Conservation (phyloP, 768 basidiomycete genomes). For the Clavulina sp. region DNA sequence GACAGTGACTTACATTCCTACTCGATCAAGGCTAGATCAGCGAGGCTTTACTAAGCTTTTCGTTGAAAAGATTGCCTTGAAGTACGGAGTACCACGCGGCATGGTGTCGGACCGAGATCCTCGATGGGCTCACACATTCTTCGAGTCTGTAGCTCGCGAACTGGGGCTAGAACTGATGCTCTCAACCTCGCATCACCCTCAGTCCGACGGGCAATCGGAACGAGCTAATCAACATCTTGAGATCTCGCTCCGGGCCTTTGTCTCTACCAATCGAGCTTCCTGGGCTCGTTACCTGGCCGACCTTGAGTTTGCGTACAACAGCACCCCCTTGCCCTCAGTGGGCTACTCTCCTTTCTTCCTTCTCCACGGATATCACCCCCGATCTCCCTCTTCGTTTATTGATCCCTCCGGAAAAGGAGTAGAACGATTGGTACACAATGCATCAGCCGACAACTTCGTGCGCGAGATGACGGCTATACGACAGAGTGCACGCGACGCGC, state of each 20-base stretch:
- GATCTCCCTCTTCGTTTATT: neutral
- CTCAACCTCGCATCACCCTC: slow-evolving; percentile 23
- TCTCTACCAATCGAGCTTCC: slow-evolving; percentile 13
- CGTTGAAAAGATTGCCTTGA: slow-evolving; percentile 8
- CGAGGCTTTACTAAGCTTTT: slow-evolving; percentile 9
- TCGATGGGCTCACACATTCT: slow-evolving; percentile 13
- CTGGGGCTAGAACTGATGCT: slow-evolving; percentile 14
- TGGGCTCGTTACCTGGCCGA: slow-evolving; percentile 16
- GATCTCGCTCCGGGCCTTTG: slow-evolving; percentile 18
- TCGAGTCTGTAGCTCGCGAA: slow-evolving; percentile 13
- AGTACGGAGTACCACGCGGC: slow-evolving; percentile 4
- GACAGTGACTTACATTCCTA: slow-evolving; percentile 16
- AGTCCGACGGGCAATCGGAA: slow-evolving; percentile 25
- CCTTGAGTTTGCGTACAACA: slow-evolving; percentile 20
- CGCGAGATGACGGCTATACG: neutral
- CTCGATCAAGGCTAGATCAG: slow-evolving; percentile 7
- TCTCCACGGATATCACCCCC: slow-evolving; percentile 10
- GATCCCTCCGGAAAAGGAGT: too few species aligned
- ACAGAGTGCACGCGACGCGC: slow-evolving; percentile 11
- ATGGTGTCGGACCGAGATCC: slow-evolving; percentile 6
- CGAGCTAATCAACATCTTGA: slow-evolving; percentile 20
- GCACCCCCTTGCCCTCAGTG: slow-evolving; percentile 17
- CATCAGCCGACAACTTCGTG: slow-evolving; percentile 3
- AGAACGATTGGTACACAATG: slow-evolving; percentile 1
- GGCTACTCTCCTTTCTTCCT: slow-evolving; percentile 17